Evolutionary conservation across 495 filamentous ascomycete genomes (phyloP).

Genomic region (Ascobolus immersus): DNA sequence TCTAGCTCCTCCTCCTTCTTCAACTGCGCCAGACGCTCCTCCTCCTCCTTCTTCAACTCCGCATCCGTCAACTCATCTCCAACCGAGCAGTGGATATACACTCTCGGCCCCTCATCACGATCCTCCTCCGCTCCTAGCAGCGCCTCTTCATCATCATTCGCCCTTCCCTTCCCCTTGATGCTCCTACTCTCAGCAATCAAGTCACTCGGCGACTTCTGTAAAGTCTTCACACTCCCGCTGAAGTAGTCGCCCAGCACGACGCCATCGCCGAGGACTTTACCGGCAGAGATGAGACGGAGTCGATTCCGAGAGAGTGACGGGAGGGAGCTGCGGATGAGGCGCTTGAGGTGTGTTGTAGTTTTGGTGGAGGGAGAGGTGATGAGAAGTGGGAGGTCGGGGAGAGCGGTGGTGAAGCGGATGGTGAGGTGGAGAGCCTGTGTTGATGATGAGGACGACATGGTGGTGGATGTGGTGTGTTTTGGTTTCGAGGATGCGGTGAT

Average conservation of each 20-base stretch:
- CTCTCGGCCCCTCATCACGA: slow-evolving; percentile 16
- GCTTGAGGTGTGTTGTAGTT: slow-evolving; percentile 50
- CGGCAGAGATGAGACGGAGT: slow-evolving; percentile 71
- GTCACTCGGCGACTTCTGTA: slow-evolving; percentile 29
- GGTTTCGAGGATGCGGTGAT: not conserved
- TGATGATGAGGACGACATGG: slow-evolving; percentile 21
- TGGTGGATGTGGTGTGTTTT: slow-evolving; percentile 3
- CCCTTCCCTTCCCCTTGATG: slow-evolving; percentile 17
- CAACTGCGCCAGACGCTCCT: slow-evolving; percentile 3
- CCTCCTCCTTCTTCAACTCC: slow-evolving; percentile 46
- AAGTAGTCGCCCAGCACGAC: slow-evolving; percentile 38
- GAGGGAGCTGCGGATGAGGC: slow-evolving; percentile 51
- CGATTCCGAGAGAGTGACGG: slow-evolving; percentile 30
- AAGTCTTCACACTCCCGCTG: not conserved
- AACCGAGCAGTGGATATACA: slow-evolving; percentile 81
- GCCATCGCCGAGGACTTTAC: slow-evolving; percentile 53
- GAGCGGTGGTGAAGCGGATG: slow-evolving; percentile 64
- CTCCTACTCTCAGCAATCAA: slow-evolving; percentile 14
- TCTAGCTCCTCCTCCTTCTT: slow-evolving; percentile 28
- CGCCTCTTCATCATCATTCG: slow-evolving; percentile 11
- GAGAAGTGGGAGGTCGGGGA: slow-evolving; percentile 60
- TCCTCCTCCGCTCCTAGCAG: slow-evolving; percentile 4
- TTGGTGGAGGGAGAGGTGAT: slow-evolving; percentile 39
- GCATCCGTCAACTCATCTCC: slow-evolving; percentile 39
- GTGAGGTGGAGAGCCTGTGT: slow-evolving; percentile 38